Percentiles rank a stretch among this genome's conserved stretches.
Evolutionary conservation across 2,329 filamentous ascomycete genomes (phyloP).

Genomic region (Xylariaceae sp.): DNA sequence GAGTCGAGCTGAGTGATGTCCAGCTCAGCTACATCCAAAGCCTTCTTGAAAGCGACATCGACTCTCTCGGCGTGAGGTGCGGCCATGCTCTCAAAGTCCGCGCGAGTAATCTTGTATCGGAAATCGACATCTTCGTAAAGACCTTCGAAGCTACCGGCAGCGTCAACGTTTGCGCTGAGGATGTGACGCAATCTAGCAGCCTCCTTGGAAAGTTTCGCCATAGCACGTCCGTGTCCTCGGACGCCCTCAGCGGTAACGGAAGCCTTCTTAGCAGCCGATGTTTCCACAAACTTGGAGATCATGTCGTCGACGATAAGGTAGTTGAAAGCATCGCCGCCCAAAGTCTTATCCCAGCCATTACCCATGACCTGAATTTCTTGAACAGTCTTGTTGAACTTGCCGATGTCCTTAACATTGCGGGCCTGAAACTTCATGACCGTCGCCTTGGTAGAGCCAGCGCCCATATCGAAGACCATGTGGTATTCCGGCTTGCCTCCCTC

Average conservation of each 20-base stretch:
- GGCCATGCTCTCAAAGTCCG: conserved; percentile 75
- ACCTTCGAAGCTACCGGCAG: conserved; percentile 74
- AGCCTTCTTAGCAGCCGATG: conserved; percentile 60
- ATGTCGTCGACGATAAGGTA: conserved; percentile 85
- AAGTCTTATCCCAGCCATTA: conserved; percentile 78
- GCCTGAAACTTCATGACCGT: conserved; percentile 87
- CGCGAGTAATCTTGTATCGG: conserved; percentile 77
- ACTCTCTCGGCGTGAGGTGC: conserved; percentile 64
- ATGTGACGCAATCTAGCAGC: conserved; percentile 82
- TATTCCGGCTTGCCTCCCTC: conserved; percentile 83
- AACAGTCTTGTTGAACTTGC: conserved; percentile 91
- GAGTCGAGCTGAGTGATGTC: conserved; percentile 74
- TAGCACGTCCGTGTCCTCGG: conserved; percentile 71
- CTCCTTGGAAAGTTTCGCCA: conserved; percentile 89
- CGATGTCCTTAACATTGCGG: conserved; percentile 81
- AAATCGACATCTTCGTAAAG: conserved; percentile 91
- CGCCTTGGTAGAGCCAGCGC: conserved; percentile 87
- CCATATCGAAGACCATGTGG: conserved; percentile 96
- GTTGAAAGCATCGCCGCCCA: conserved; percentile 88
- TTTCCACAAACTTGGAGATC: conserved; percentile 69
- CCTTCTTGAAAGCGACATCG: conserved; percentile 62
- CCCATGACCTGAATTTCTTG: conserved; percentile 92
- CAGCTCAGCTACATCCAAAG: conserved; percentile 68
- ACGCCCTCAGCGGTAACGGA: conserved; percentile 59
- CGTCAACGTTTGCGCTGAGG: conserved; percentile 86